Evolutionary conservation across 257 asterid genomes (phyloP).

Genomic region (Solanum bulbocastanum): DNA sequence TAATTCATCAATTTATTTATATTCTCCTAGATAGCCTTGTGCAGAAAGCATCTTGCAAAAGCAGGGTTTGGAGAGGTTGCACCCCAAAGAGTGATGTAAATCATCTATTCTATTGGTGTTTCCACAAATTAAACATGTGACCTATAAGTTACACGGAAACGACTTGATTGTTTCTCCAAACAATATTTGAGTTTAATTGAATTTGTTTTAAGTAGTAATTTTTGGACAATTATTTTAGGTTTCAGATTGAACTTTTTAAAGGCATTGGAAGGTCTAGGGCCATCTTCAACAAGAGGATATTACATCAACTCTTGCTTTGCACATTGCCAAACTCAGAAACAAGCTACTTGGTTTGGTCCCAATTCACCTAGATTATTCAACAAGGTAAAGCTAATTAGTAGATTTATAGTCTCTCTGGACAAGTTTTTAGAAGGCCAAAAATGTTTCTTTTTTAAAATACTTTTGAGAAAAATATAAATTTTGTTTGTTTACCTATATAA

Average conservation of each 20-base stretch:
- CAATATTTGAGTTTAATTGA: no score
- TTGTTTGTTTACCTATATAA: background rate
- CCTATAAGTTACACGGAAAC: no score
- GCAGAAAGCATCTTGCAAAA: background rate
- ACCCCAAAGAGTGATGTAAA: no score
- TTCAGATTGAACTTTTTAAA: background rate
- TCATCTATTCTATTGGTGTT: background rate
- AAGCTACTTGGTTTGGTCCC: slow-evolving; percentile 47
- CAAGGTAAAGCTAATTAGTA: slow-evolving; percentile 22
- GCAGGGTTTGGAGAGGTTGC: background rate
- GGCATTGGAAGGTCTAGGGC: background rate
- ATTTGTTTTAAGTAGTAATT: background rate
- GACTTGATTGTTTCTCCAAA: no score
- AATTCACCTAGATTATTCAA: slow-evolving; percentile 49
- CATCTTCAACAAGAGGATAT: slow-evolving; percentile 1
- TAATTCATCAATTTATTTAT: background rate
- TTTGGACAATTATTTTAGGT: background rate
- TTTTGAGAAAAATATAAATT: background rate
- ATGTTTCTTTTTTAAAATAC: background rate
- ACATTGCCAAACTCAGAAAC: slow-evolving; percentile 68
- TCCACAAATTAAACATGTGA: background rate
- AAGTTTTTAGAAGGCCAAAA: background rate
- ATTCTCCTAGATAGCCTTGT: background rate
- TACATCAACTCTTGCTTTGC: slow-evolving; percentile 1
- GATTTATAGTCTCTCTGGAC: background rate